Evolutionary conservation across 371 early-diverging fungal genomes (phyloP).

Genomic region (Mucor racemosus): DNA sequence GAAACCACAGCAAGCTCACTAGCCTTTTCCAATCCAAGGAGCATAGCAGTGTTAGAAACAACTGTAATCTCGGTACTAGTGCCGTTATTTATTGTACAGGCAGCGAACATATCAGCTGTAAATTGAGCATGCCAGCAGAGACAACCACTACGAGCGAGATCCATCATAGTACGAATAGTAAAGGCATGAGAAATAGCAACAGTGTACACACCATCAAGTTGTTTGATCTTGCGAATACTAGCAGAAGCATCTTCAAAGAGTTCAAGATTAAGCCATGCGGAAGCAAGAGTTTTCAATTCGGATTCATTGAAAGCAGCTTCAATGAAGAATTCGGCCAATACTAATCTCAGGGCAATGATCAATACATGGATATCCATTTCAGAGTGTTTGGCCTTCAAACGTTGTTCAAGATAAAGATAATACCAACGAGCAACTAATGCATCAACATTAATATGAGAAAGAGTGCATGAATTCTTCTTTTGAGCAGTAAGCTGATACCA

Average conservation of each 20-base stretch:
- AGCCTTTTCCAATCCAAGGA: slow-evolving; percentile 36
- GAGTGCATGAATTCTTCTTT: slow-evolving; percentile 14
- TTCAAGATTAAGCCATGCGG: slow-evolving; percentile 35
- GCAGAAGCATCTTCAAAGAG: slow-evolving; percentile 39
- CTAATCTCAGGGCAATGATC: slow-evolving; percentile 24
- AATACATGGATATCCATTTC: slow-evolving; percentile 31
- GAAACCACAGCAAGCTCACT: slow-evolving; percentile 46
- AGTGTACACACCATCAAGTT: slow-evolving; percentile 34
- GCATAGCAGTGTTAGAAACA: slow-evolving; percentile 28
- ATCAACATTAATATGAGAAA: slow-evolving; percentile 29
- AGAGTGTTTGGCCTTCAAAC: slow-evolving; percentile 16
- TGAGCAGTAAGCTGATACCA: slow-evolving; percentile 22
- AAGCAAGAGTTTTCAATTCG: slow-evolving; percentile 31
- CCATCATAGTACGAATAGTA: slow-evolving; percentile 45
- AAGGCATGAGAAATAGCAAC: slow-evolving; percentile 44
- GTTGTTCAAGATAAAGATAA: slow-evolving; percentile 33
- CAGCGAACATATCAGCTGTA: slow-evolving; percentile 41
- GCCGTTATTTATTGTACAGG: slow-evolving; percentile 22
- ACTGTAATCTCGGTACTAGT: slow-evolving; percentile 22
- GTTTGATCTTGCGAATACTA: slow-evolving; percentile 44
- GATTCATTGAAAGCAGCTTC: slow-evolving; percentile 25
- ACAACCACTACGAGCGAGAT: slow-evolving; percentile 42
- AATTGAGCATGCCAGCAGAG: slow-evolving; percentile 55
- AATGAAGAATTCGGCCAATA: slow-evolving; percentile 31
- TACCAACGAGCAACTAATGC: slow-evolving; percentile 41